Evolutionary conservation across 2,329 filamentous ascomycete genomes (phyloP).

Genomic region (Cercospora zeina): DNA sequence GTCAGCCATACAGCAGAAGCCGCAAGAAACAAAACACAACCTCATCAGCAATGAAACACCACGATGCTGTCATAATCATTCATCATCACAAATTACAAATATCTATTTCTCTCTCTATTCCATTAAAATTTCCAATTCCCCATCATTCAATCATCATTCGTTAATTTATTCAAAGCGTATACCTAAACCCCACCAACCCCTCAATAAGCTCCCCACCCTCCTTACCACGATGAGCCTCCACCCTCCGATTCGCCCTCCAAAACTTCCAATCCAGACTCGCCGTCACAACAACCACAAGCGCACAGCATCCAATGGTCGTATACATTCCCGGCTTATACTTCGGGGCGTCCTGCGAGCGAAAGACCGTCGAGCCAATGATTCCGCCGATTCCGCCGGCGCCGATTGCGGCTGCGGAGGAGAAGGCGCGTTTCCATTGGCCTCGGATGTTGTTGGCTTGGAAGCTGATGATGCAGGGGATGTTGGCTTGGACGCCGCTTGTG

Average conservation of each 20-base stretch:
- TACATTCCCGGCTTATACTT: conserved; percentile 40
- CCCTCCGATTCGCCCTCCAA: conserved; percentile 40
- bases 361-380: conserved; percentile 52
- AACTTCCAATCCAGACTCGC: conserved; percentile 39
- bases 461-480: conserved; percentile 71
- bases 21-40: too few relatives aligned
- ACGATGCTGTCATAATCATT: too few relatives aligned
- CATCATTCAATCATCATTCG: too few relatives aligned
- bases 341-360: conserved; percentile 39
- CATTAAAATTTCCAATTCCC: too few relatives aligned
- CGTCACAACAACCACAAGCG: conserved; percentile 37
- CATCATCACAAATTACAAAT: too few relatives aligned
- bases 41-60: too few relatives aligned
- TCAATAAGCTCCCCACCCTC: conserved; percentile 43
- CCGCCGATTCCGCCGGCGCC: conserved; percentile 76
- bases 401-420: conserved; percentile 73
- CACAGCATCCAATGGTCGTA: conserved; percentile 34
- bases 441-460: conserved; percentile 88
- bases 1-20: too few relatives aligned
- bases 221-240: too few relatives aligned
- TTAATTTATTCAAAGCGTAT: conserved; percentile 28
- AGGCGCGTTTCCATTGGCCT: conserved; percentile 84
- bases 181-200: conserved; percentile 41
- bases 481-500: conserved; percentile 43
- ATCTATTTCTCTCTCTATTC: too few relatives aligned